phyloP scores from a whole-genome alignment of 306 rosid genomes.

The Vigna reflexopilosa region DNA sequence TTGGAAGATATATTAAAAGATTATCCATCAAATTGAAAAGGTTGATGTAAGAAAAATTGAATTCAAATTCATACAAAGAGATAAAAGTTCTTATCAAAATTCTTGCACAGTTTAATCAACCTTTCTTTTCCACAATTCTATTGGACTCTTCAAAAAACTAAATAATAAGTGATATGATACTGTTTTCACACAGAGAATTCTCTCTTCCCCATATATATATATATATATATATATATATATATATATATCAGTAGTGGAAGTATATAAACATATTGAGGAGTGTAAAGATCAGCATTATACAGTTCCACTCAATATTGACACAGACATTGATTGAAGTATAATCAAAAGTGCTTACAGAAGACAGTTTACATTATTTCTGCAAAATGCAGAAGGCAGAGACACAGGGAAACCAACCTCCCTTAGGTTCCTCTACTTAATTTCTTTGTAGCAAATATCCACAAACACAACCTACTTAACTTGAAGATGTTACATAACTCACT shows the following conservation, averaged over 20 bases:
- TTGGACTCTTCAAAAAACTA: too few relatives aligned
- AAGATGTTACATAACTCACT: slow-evolving; percentile 8
- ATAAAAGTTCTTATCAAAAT: too few relatives aligned
- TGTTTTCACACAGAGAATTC: background rate
- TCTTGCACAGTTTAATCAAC: too few relatives aligned
- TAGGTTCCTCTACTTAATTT: slow-evolving; percentile 49
- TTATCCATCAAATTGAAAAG: too few relatives aligned
- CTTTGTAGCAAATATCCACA: slow-evolving; percentile 25
- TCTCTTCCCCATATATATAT: too few relatives aligned
- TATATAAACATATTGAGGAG: slow-evolving; percentile 5
- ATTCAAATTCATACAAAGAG: too few relatives aligned
- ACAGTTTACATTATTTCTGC: slow-evolving; percentile 30
- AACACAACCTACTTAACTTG: slow-evolving; percentile 3
- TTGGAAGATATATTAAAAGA: too few relatives aligned
- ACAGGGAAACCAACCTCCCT: slow-evolving; percentile 62
- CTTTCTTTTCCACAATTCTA: too few relatives aligned
- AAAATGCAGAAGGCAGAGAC: slow-evolving; percentile 61
- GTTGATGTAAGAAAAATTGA: too few relatives aligned
- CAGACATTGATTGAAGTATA: slow-evolving; percentile 16
- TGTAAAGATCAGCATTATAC: slow-evolving; percentile 32
- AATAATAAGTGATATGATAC: too few relatives aligned
- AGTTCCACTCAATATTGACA: slow-evolving; percentile 14
- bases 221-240: too few relatives aligned
- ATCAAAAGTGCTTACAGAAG: slow-evolving; percentile 11
- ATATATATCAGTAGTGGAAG: background rate